Percentiles rank a stretch among this genome's conserved stretches.
Evolutionary conservation across 805 yeast species (phyloP).

Genomic region (Groenewaldozyma tartarivorans): DNA sequence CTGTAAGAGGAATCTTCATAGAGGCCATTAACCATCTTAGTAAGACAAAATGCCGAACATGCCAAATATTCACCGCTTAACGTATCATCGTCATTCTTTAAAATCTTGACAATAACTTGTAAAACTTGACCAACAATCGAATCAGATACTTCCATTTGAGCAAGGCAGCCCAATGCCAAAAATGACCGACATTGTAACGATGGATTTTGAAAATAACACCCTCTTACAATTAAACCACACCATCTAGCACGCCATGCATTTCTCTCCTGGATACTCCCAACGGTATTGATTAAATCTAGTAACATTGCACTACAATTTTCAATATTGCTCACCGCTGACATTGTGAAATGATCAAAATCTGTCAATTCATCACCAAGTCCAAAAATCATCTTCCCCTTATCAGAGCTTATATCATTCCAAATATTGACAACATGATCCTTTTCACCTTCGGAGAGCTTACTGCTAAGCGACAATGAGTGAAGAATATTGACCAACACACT

Average conservation of each 20-base stretch:
- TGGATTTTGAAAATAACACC: conserved; percentile 41
- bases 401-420: conserved; percentile 16
- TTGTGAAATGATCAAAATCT: conserved; percentile 13
- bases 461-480: conserved; percentile 57
- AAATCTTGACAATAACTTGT: conserved; percentile 7
- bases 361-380: conserved; percentile 18
- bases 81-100: conserved; percentile 2
- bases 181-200: conserved; percentile 31
- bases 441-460: conserved; percentile 35
- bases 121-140: conserved; percentile 34
- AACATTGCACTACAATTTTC: conserved; percentile 17
- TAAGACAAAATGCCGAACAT: conserved; percentile 35
- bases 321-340: conserved; percentile 15
- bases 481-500: conserved; percentile 55
- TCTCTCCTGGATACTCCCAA: conserved; percentile 16
- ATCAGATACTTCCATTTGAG: conserved; percentile 55
- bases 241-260: conserved; percentile 20
- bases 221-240: conserved; percentile 15
- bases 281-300: conserved; percentile 15
- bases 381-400: conserved; percentile 18
- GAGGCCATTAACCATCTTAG: conserved; percentile 42
- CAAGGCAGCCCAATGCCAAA: conserved; percentile 58
- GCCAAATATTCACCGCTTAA: conserved; percentile 30
- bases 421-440: conserved; percentile 38
- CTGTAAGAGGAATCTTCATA: conserved; percentile 36